phyloP scores from a whole-genome alignment of 108 stramenopile genomes.

The Stephanodiscus triporus region DNA sequence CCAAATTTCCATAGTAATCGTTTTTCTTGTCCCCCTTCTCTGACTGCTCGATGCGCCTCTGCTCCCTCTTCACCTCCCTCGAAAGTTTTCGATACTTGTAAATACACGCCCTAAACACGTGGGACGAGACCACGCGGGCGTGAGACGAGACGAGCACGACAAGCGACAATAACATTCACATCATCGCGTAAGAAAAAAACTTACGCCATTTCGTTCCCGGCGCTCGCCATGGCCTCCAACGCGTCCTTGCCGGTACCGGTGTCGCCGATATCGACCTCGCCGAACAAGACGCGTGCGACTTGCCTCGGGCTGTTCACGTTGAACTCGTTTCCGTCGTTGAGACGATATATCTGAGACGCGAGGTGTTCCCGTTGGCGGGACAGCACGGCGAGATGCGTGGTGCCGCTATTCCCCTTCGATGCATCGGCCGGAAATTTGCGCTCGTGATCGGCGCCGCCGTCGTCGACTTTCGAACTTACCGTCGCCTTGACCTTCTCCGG shows the following conservation, averaged over 20 bases:
- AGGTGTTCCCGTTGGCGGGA: conserved; percentile 39
- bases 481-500: conserved; percentile 24
- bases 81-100: conserved; percentile 49
- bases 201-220: conserved; percentile 53
- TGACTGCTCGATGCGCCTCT: conserved; percentile 49
- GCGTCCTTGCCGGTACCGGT: conserved; percentile 70
- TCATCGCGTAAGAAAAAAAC: background rate
- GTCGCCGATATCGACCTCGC: conserved; percentile 34
- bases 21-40: conserved; percentile 48
- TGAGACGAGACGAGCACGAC: no score
- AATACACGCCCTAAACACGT: conserved; percentile 16
- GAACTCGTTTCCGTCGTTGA: conserved; percentile 57
- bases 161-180: background rate
- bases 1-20: conserved; percentile 49
- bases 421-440: conserved; percentile 9
- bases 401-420: conserved; percentile 28
- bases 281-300: conserved; percentile 71
- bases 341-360: conserved; percentile 43
- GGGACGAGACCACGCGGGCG: background rate
- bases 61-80: conserved; percentile 42
- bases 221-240: conserved; percentile 74
- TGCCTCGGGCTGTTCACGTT: conserved; percentile 81
- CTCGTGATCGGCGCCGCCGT: background rate
- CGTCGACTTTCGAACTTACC: background rate
- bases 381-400: conserved; percentile 19